Conservation (phyloP, 805 yeast species). For the Isabelozyma heimii region DNA sequence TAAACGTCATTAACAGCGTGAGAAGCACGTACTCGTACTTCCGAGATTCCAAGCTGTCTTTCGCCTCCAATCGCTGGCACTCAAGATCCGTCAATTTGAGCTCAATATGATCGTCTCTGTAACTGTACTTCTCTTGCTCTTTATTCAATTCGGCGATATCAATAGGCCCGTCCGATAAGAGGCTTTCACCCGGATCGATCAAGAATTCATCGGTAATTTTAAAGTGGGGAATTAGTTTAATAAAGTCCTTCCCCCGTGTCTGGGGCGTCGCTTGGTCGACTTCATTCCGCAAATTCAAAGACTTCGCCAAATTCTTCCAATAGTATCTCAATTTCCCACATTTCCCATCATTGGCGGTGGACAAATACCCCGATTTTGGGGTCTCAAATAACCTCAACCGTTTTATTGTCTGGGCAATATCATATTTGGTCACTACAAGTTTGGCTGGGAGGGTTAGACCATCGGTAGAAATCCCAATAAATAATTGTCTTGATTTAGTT, state of each 20-base stretch:
- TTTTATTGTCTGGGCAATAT: constrained; percentile 9
- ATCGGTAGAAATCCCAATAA: background rate
- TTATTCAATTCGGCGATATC: background rate
- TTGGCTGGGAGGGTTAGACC: background rate
- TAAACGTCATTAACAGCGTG: constrained; percentile 11
- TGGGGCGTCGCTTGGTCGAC: background rate
- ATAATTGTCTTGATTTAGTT: constrained; percentile 5
- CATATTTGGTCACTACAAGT: constrained; percentile 3
- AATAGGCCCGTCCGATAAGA: background rate
- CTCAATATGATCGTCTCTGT: background rate
- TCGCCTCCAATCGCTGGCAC: constrained; percentile 7
- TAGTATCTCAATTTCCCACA: background rate
- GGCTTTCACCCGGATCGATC: background rate
- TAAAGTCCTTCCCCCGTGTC: background rate
- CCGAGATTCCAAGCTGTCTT: constrained; percentile 9
- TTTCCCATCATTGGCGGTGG: constrained; percentile 7
- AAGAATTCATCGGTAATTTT: background rate
- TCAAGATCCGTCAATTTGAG: constrained; percentile 4
- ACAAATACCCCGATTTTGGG: constrained; percentile 6
- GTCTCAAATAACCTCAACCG: constrained; percentile 11
- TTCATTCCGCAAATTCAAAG: background rate
- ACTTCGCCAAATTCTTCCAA: background rate
- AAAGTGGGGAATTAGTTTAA: background rate
- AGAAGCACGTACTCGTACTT: constrained; percentile 17
- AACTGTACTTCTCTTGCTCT: background rate